A percentile compares a stretch with the other conserved stretches of the same genome.
Conservation (phyloP, 345 rosid genomes). For the Melaleuca quinquenervia region DNA sequence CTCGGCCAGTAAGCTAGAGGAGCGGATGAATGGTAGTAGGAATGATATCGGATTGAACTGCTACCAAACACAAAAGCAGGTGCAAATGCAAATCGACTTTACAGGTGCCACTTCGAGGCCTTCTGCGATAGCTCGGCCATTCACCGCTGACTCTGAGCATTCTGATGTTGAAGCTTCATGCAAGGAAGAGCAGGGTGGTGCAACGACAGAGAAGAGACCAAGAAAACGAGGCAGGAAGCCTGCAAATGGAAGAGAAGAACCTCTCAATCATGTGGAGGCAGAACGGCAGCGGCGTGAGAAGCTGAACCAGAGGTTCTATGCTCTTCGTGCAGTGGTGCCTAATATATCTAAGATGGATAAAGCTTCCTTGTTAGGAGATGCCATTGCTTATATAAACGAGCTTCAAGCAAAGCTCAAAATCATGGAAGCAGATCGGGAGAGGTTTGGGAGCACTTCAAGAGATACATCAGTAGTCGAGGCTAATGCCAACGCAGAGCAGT, state of each 20-base stretch:
- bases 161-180: constrained; percentile 75
- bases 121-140: constrained; percentile 26
- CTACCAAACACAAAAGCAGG: constrained; percentile 40
- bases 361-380: constrained; percentile 89
- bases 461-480: constrained; percentile 19
- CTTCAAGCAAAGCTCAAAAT: constrained; percentile 74
- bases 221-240: constrained; percentile 96
- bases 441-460: constrained; percentile 30
- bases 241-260: constrained; percentile 94
- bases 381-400: constrained; percentile 88
- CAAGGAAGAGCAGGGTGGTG: constrained; percentile 32
- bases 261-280: constrained; percentile 95
- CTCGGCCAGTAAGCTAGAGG: constrained; percentile 28
- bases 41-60: constrained; percentile 36
- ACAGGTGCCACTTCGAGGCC: constrained; percentile 58
- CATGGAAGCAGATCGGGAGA: constrained; percentile 67
- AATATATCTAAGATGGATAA: constrained; percentile 99
- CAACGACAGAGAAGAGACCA: constrained; percentile 61
- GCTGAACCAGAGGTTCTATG: constrained; percentile 90
- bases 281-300: constrained; percentile 95
- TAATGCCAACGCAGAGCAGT: constrained; percentile 4
- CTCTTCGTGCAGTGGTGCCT: constrained; percentile 92
- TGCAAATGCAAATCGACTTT: constrained; percentile 69
- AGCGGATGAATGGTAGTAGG: constrained; percentile 28
- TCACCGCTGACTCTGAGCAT: constrained; percentile 42